A percentile compares a stretch with the other conserved stretches of the same genome.
These are phyloP conservation scores for Schizophyllum commune DNA, from an alignment of 1,284 basidiomycete species.

Conservation along the genomic window DNA sequence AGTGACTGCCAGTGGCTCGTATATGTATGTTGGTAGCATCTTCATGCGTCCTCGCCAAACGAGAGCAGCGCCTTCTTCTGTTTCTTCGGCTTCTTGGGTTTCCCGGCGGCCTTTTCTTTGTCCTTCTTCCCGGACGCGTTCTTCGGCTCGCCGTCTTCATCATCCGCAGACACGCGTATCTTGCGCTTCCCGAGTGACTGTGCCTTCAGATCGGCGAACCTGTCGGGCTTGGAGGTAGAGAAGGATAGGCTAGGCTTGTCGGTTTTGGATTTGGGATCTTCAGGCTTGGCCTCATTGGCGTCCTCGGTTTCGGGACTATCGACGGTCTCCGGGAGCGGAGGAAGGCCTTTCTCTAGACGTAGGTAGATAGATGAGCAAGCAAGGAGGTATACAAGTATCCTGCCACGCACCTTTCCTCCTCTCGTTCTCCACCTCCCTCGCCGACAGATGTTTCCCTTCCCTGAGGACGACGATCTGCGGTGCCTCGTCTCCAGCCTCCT, in stretches of 20 bases:
- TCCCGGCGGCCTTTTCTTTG: slow-evolving; percentile 17
- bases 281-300: slow-evolving; percentile 10
- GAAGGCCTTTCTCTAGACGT: slow-evolving; percentile 37
- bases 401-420: slow-evolving; percentile 56
- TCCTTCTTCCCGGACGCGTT: slow-evolving; percentile 8
- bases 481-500: slow-evolving; percentile 72
- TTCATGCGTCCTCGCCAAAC: slow-evolving; percentile 44
- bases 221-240: slow-evolving; percentile 8
- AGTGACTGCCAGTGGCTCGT: background rate
- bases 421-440: slow-evolving; percentile 69
- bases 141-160: slow-evolving; percentile 12
- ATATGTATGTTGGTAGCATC: background rate
- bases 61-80: slow-evolving; percentile 48
- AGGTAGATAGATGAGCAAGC: background rate
- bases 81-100: slow-evolving; percentile 43
- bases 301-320: slow-evolving; percentile 6
- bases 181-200: slow-evolving; percentile 5
- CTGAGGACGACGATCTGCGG: slow-evolving; percentile 82
- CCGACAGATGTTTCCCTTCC: slow-evolving; percentile 76
- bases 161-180: background rate
- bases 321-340: slow-evolving; percentile 24
- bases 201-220: background rate
- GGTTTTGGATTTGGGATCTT: slow-evolving; percentile 9
- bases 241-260: slow-evolving; percentile 14
- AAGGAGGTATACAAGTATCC: background rate